Conservation (phyloP, 2,329 filamentous ascomycete genomes). For the Thermothelomyces thermophilus region DNA sequence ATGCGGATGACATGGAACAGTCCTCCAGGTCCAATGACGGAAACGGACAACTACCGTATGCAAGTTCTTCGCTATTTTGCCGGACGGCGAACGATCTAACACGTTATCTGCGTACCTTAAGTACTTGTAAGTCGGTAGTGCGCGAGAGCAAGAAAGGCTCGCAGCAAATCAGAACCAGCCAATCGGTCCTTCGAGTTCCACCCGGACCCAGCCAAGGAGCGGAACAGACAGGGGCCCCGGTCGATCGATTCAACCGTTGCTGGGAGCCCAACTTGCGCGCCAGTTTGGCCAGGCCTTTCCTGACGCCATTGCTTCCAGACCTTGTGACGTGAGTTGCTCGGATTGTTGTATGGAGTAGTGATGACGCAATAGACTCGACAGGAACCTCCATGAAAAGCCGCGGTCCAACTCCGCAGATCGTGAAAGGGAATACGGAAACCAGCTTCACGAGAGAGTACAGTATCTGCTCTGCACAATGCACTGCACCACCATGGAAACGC, state of each 20-base stretch:
- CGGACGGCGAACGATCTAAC: too few species aligned
- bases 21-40: too few species aligned
- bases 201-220: background rate
- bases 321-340: conserved; percentile 14
- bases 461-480: too few species aligned
- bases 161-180: background rate
- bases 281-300: conserved; percentile 7
- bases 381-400: background rate
- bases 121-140: too few species aligned
- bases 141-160: too few species aligned
- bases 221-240: conserved; percentile 1
- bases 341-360: background rate
- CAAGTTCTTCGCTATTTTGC: too few species aligned
- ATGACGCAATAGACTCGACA: conserved; percentile 4
- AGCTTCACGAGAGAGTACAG: too few species aligned
- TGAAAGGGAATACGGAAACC: too few species aligned
- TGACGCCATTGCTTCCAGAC: conserved; percentile 15
- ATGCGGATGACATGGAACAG: too few species aligned
- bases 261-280: conserved; percentile 2
- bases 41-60: too few species aligned
- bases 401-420: background rate
- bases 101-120: too few species aligned
- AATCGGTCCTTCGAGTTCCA: background rate
- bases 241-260: conserved; percentile 13
- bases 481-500: too few species aligned